Percentiles rank a stretch among this genome's conserved stretches.
Evolutionary conservation across 345 rosid genomes (phyloP).

Genomic region (Eucalyptus cloeziana): DNA sequence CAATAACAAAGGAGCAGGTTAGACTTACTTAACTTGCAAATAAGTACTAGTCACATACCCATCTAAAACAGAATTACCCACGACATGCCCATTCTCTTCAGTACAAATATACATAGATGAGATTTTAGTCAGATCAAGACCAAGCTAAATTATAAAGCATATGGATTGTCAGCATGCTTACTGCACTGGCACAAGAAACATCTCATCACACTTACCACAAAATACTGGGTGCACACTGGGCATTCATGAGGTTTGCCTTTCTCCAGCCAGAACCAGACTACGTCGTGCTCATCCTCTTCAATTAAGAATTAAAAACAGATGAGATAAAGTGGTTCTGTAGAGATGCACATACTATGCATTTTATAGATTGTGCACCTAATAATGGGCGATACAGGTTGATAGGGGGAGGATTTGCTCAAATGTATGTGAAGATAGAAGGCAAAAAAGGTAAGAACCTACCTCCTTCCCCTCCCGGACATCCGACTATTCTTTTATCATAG

Average conservation of each 20-base stretch:
- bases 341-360: background rate
- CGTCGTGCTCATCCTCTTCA: conserved; percentile 93
- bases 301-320: background rate
- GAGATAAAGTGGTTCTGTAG: background rate
- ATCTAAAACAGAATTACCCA: background rate
- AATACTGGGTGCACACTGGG: conserved; percentile 84
- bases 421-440: background rate
- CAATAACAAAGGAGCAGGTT: background rate
- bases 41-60: background rate
- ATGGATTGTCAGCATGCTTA: background rate
- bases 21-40: background rate
- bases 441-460: conserved; percentile 29
- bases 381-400: background rate
- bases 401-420: background rate
- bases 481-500: conserved; percentile 78
- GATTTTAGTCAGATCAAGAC: background rate
- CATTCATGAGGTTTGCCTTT: conserved; percentile 88
- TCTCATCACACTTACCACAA: conserved; percentile 47
- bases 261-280: conserved; percentile 98
- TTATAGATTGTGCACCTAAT: background rate
- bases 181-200: background rate
- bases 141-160: background rate
- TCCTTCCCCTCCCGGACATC: conserved; percentile 91
- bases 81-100: background rate
- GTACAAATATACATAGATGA: background rate